These are phyloP conservation scores for Laguncularia racemosa DNA, from an alignment of 345 rosid species.

Conservation along the genomic window DNA sequence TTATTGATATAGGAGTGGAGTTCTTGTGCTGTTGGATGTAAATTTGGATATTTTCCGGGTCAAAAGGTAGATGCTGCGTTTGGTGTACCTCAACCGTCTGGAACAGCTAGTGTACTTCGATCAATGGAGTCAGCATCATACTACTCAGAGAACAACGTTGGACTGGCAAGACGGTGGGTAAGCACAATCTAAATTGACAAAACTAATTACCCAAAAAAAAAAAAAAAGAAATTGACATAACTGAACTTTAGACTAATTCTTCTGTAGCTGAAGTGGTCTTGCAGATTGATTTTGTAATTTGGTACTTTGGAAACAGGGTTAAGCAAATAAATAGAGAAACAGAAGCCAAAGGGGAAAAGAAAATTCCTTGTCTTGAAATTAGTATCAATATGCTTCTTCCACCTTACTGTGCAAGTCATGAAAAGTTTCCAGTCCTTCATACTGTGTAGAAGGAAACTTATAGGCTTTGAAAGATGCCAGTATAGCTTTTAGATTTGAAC, in stretches of 20 bases:
- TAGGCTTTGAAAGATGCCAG: too few relatives aligned
- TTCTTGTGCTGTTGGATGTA: constrained; percentile 64
- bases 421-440: neutral
- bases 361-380: too few relatives aligned
- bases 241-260: neutral
- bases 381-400: too few relatives aligned
- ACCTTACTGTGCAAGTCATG: neutral
- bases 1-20: constrained; percentile 43
- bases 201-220: too few relatives aligned
- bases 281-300: too few relatives aligned
- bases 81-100: constrained; percentile 32
- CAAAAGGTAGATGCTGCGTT: constrained; percentile 62
- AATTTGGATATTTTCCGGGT: constrained; percentile 36
- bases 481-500: too few relatives aligned
- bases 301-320: too few relatives aligned
- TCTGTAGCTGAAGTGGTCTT: neutral
- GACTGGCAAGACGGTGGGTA: constrained; percentile 96
- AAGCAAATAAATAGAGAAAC: too few relatives aligned
- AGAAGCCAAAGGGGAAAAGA: too few relatives aligned
- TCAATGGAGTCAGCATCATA: constrained; percentile 94
- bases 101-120: constrained; percentile 47
- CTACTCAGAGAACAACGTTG: constrained; percentile 64
- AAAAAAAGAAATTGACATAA: too few relatives aligned
- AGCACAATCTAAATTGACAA: constrained; percentile 50
- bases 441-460: neutral